Evolutionary conservation across 306 rosid genomes (phyloP), one percentile per base, ranked within the genome.

Genomic region (Arachis hypogaea): DNA sequence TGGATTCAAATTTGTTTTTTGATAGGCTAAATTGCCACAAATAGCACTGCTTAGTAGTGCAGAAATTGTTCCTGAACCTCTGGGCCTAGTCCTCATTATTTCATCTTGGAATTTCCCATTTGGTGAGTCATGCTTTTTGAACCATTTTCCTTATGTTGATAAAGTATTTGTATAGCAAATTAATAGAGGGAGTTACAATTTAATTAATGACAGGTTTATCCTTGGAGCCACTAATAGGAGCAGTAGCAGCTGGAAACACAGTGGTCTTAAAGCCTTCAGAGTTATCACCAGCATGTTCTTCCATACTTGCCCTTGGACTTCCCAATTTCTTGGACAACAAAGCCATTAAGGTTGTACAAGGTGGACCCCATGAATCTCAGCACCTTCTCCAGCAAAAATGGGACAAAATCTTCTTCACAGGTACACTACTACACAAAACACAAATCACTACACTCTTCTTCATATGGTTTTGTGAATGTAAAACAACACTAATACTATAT

Each of bases 21-120:
- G 6, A 62, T 68, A 91, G 95, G 97, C 87, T 11, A 74, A 76
- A 51, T 69, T 91, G 82, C 97, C 97, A 11, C 40, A 33, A 72
- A 47, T 91, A 56, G 97, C 96, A 28, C 14, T 91, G 81, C 86
- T 87, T 11, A 66, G 68, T 6, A 84, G 86, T 52, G 97, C 95
- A 18, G 87, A 89, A 79, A 70, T 91, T 58, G 74, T 91, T 68
- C 80, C 92, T 0, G 88, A 91, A 78, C 93, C 97, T 66, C 79
- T 91, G 9, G 97, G 95, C 30, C 78, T 87, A 1, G 87, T 91
- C 69, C 96, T 91, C 73, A 55, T 91, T n/a, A 43, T 89, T 69
- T 91, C 97, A 57, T 85, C 93, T 46, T 91, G 97, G 97, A 91
- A 91, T 82, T 87, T 91, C 38, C 95, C 95, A 38, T 66, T 91